A percentile compares a stretch with the other conserved stretches of the same genome.
Evolutionary conservation across 805 yeast genomes (phyloP).

Genomic region (Yarrowia divulgata): DNA sequence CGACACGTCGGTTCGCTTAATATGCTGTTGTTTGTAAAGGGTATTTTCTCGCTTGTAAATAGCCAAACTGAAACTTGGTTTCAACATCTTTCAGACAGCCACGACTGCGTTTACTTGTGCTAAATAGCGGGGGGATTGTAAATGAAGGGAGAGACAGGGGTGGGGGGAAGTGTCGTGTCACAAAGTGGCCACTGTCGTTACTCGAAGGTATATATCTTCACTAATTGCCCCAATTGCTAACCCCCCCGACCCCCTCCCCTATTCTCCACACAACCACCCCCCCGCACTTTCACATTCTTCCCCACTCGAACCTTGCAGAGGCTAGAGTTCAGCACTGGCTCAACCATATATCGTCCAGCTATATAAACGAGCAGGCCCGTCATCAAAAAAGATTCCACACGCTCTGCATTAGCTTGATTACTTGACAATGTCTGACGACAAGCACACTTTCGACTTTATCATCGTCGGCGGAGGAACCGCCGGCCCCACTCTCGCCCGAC

Average conservation of each 20-base stretch:
- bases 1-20: slow-evolving; percentile 9
- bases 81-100: background rate
- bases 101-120: background rate
- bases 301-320: slow-evolving; percentile 18
- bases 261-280: background rate
- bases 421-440: slow-evolving; percentile 36
- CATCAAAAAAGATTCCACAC: background rate
- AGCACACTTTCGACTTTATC: slow-evolving; percentile 45
- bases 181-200: no score
- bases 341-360: slow-evolving; percentile 12
- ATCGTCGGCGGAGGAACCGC: slow-evolving; percentile 50
- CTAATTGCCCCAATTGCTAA: no score
- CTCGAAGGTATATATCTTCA: no score
- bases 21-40: no score
- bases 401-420: slow-evolving; percentile 19
- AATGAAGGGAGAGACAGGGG: no score
- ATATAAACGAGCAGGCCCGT: slow-evolving; percentile 17
- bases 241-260: background rate
- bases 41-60: slow-evolving; percentile 12
- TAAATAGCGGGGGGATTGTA: background rate
- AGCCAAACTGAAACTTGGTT: slow-evolving; percentile 5
- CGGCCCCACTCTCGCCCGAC: slow-evolving; percentile 50
- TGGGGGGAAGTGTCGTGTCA: no score
- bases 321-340: slow-evolving; percentile 4
- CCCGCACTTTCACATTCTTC: slow-evolving; percentile 38